These are phyloP conservation scores for Yarrowia hollandica DNA, from an alignment of 805 yeast species.

Conservation along the genomic window DNA sequence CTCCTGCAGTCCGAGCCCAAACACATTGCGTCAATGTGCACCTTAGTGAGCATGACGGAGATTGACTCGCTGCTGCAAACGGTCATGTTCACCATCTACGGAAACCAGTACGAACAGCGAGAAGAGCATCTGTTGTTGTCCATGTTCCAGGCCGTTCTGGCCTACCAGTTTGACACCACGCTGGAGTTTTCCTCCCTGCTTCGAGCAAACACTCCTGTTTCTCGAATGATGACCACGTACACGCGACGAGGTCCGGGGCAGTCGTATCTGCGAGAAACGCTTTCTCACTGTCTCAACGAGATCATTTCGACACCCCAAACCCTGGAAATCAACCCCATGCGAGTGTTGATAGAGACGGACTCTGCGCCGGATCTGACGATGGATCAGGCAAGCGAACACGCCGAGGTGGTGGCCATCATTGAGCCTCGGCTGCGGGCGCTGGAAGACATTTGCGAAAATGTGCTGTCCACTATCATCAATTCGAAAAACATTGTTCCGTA, in stretches of 20 bases:
- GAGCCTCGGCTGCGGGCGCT: conserved; percentile 6
- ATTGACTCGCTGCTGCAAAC: conserved; percentile 45
- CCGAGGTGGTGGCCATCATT: conserved; percentile 38
- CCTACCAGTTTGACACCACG: conserved; percentile 43
- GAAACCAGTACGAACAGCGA: conserved; percentile 46
- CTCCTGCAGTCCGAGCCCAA: conserved; percentile 44
- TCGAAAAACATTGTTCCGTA: conserved; percentile 63
- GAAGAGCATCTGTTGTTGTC: conserved; percentile 44
- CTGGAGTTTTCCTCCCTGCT: conserved; percentile 42
- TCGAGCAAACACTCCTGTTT: conserved; percentile 45
- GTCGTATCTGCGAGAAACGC: conserved; percentile 41
- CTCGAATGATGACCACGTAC: conserved; percentile 45
- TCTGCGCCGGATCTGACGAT: conserved; percentile 35
- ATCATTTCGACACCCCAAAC: conserved; percentile 38
- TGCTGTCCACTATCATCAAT: conserved; percentile 55
- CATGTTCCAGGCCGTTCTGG: conserved; percentile 44
- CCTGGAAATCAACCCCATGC: conserved; percentile 42
- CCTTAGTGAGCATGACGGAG: conserved; percentile 41
- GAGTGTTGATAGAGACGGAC: conserved; percentile 38
- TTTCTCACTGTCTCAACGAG: conserved; percentile 37
- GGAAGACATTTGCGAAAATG: conserved; percentile 27
- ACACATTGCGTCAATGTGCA: conserved; percentile 42
- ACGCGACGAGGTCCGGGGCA: conserved; percentile 46
- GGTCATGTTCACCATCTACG: conserved; percentile 46
- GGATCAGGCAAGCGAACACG: conserved; percentile 40